Conservation (phyloP, 2,329 filamentous ascomycete genomes). For the Stachybotrys chartarum region DNA sequence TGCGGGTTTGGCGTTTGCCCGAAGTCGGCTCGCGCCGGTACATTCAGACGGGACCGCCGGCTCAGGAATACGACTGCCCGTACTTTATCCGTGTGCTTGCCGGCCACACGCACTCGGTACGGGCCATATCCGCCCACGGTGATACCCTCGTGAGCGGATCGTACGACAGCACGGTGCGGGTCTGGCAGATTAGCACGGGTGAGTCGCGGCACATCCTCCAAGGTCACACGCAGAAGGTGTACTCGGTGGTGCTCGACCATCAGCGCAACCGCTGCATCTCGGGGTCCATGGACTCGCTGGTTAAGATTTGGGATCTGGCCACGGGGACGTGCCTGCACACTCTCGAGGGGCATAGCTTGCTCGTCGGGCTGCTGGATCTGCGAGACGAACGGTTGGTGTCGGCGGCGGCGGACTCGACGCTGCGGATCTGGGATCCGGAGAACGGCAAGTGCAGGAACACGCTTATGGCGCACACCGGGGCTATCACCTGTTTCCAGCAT, state of each 20-base stretch:
- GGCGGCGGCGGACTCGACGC: conserved; percentile 87
- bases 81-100: conserved; percentile 86
- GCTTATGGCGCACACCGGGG: conserved; percentile 87
- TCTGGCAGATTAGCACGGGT: conserved; percentile 96
- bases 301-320: conserved; percentile 95
- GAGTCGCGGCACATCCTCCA: conserved; percentile 77
- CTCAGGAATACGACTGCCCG: conserved; percentile 73
- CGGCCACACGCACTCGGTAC: conserved; percentile 88
- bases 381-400: conserved; percentile 87
- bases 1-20: conserved; percentile 91
- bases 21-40: conserved; percentile 70
- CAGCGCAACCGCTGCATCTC: conserved; percentile 93
- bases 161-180: conserved; percentile 89
- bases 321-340: conserved; percentile 81
- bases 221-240: conserved; percentile 89
- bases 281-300: conserved; percentile 95
- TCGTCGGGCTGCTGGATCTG: conserved; percentile 87
- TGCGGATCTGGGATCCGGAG: conserved; percentile 96
- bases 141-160: conserved; percentile 97
- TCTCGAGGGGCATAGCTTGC: conserved; percentile 83
- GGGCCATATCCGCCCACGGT: conserved; percentile 88
- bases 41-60: conserved; percentile 70
- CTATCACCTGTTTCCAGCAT: conserved; percentile 98
- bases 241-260: conserved; percentile 91
- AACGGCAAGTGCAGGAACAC: conserved; percentile 85